Conservation (phyloP, 176 grass and related monocot species). For the Aegilops speltoides region DNA sequence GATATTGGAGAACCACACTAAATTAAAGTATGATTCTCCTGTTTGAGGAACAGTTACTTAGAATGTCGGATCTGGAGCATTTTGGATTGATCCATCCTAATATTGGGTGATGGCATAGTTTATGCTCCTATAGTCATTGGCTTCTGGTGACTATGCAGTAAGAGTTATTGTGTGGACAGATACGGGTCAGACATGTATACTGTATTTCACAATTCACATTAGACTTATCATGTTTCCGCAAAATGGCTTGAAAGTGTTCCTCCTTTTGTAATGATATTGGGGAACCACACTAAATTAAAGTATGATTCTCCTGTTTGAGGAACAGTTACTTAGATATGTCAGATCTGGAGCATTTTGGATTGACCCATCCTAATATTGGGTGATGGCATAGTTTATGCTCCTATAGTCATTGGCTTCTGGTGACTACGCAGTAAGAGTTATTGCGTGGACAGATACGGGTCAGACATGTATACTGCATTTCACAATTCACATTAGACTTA, state of each 20-base stretch:
- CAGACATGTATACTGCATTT: conserved; percentile 35
- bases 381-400: conserved; percentile 60
- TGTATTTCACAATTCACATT: conserved; percentile 6
- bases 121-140: conserved; percentile 48
- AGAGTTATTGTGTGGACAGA: conserved; percentile 64
- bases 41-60: neutral
- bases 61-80: conserved; percentile 26
- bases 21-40: neutral
- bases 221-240: neutral
- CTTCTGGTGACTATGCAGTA: conserved; percentile 60
- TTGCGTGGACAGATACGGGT: conserved; percentile 70
- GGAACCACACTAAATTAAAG: neutral
- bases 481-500: neutral
- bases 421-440: conserved; percentile 57
- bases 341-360: conserved; percentile 39
- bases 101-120: conserved; percentile 57
- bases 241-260: neutral
- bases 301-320: conserved; percentile 3
- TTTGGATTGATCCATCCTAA: conserved; percentile 49
- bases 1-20: neutral
- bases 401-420: conserved; percentile 49
- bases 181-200: conserved; percentile 47
- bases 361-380: conserved; percentile 53
- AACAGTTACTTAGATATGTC: neutral
- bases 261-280: neutral